Percentiles rank a stretch among this genome's conserved stretches.
Conservation (phyloP, 2,329 filamentous ascomycete genomes). For the Talaromyces sp. region DNA sequence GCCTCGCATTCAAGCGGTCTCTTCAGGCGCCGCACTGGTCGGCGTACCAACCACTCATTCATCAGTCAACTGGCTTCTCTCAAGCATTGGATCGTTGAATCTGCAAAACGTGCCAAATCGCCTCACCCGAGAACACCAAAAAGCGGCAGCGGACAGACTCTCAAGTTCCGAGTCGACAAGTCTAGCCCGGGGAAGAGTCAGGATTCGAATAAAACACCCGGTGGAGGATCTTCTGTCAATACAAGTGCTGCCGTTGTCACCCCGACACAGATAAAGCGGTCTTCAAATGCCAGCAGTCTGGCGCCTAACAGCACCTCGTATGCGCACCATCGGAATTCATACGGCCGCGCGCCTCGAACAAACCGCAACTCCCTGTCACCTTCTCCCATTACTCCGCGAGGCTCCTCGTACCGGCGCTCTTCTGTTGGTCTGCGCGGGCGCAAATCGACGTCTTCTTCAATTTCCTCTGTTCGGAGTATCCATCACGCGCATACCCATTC, state of each 20-base stretch:
- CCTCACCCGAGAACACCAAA: constrained; percentile 38
- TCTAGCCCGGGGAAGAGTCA: constrained; percentile 34
- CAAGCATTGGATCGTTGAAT: constrained; percentile 69
- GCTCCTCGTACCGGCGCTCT: constrained; percentile 68
- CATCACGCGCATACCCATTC: constrained; percentile 86
- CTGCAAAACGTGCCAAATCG: constrained; percentile 57
- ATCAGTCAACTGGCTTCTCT: constrained; percentile 62
- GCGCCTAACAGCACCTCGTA: constrained; percentile 39
- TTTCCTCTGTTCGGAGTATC: constrained; percentile 88
- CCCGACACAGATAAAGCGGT: constrained; percentile 34
- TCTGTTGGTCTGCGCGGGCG: constrained; percentile 80
- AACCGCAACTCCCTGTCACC: constrained; percentile 76
- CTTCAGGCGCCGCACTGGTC: constrained; percentile 49
- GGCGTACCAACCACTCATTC: constrained; percentile 57
- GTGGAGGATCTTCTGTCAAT: constrained; percentile 17
- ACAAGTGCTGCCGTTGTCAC: constrained; percentile 23
- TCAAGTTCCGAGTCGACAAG: constrained; percentile 35
- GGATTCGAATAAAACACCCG: constrained; percentile 25
- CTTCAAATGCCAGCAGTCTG: constrained; percentile 37
- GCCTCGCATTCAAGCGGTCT: constrained; percentile 50
- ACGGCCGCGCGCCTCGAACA: constrained; percentile 30
- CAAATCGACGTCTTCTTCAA: constrained; percentile 92
- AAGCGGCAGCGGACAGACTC: constrained; percentile 20
- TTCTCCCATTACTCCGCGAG: constrained; percentile 79
- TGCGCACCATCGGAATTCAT: constrained; percentile 37